Conservation (phyloP, 345 rosid species). For the Gossypium turneri region DNA sequence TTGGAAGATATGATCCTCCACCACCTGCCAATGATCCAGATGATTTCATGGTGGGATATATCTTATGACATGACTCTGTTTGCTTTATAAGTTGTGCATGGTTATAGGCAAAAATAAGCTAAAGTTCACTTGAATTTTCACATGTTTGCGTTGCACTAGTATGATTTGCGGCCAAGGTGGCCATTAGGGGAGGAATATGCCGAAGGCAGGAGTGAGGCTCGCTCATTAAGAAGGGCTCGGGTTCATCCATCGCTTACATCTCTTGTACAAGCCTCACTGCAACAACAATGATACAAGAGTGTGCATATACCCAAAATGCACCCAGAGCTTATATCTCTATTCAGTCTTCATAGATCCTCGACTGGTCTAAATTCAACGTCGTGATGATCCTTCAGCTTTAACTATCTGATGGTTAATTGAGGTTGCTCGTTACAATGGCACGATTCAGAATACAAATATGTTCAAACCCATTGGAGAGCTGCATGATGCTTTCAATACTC, state of each 20-base stretch:
- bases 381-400: neutral
- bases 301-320: constrained; percentile 13
- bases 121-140: neutral
- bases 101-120: neutral
- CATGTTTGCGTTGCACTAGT: constrained; percentile 39
- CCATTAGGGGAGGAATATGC: constrained; percentile 83
- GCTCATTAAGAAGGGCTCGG: constrained; percentile 68
- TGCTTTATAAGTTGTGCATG: neutral
- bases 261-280: constrained; percentile 56
- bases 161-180: constrained; percentile 92
- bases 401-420: neutral
- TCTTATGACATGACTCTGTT: neutral
- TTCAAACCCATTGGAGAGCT: neutral
- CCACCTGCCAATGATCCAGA: constrained; percentile 75
- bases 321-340: constrained; percentile 5
- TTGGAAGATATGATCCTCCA: constrained; percentile 91
- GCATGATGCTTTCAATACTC: neutral
- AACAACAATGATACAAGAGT: constrained; percentile 25
- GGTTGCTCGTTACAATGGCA: neutral
- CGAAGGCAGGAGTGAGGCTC: constrained; percentile 77
- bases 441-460: neutral
- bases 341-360: neutral
- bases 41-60: constrained; percentile 45
- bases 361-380: neutral
- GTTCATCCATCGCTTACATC: constrained; percentile 91